Evolutionary conservation across 1,139 yeast species (phyloP), one percentile per base, ranked within the genome.

Genomic region (Debaryomyces nepalensis): DNA sequence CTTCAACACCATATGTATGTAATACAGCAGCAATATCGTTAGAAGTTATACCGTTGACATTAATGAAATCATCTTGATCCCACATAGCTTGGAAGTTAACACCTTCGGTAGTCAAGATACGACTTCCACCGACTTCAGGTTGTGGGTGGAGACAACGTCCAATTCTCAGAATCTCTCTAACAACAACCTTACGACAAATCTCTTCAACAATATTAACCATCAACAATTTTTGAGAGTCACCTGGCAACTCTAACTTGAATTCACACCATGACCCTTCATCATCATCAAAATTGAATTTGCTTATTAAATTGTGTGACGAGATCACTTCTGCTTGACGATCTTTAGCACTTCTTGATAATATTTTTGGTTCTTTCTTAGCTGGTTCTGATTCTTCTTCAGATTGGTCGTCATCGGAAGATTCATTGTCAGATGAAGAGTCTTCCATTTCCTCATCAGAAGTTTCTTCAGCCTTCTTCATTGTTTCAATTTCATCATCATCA

Each of bases 81-180:
- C 99, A 95, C 96, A 95, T 89, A 47, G 97, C 95, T 58, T 76
- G 77, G 80, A 95, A 93, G 70, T 95, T 95, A 46, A 95, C 99
- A 68, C 99, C 99, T 68, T 95, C 99, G 19, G 99, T 93, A 44
- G 95, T 87, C 56, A 95, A 77, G 31, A 80, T 77, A 54, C 97
- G 83, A 32, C 67, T 68, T 21, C 49, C 51, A 37, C 64, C 67
- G 37, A 82, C 78, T 47, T 79, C 85, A 21, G 85, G 79, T 49
- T 77, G 79, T 41, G 97, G 96, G 51, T 87, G 90, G 54, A 93
- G 73, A 77, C 98, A 91, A 68, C 99, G 84, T 26, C 96, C 97
- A 58, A 95, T 93, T 47, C 77, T 75, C 44, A 95, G 88, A 51
- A 90, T 85, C 68, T 95, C 97, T 59, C 98, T 85, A 20, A 95